Evolutionary conservation across 2,329 filamentous ascomycete species (phyloP).

Genomic region (Epichloe sylvatica): DNA sequence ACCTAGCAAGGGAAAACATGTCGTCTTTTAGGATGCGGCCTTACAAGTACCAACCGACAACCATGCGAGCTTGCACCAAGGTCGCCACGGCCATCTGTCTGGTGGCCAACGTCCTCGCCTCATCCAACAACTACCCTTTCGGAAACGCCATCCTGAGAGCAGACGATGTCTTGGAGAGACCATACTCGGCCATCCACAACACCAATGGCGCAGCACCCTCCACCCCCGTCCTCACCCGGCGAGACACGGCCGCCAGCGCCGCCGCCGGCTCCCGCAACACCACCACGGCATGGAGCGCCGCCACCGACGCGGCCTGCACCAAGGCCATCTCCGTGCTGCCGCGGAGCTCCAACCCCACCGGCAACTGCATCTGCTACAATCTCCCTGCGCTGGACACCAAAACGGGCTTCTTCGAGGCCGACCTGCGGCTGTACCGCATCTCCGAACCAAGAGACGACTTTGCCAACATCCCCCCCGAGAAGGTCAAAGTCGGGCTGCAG

Average conservation of each 20-base stretch:
- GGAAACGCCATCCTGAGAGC: slow-evolving; percentile 1
- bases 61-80: slow-evolving; percentile 1
- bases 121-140: background rate
- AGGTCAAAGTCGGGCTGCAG: slow-evolving; percentile 40
- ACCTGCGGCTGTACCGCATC: slow-evolving; percentile 60
- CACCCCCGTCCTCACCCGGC: background rate
- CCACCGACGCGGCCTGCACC: slow-evolving; percentile 45
- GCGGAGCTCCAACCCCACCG: slow-evolving; percentile 56
- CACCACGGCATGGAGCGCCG: slow-evolving; percentile 40
- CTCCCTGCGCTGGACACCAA: slow-evolving; percentile 51
- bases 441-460: slow-evolving; percentile 43
- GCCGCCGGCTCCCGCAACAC: slow-evolving; percentile 32
- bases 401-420: slow-evolving; percentile 61
- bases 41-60: background rate
- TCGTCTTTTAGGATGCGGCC: background rate
- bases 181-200: slow-evolving; percentile 1
- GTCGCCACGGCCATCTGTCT: slow-evolving; percentile 1
- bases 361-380: slow-evolving; percentile 73
- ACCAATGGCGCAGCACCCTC: background rate
- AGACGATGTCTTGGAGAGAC: slow-evolving; percentile 4
- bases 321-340: slow-evolving; percentile 39
- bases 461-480: slow-evolving; percentile 31
- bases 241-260: slow-evolving; percentile 4
- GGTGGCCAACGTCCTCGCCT: background rate
- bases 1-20: background rate